Percentiles rank a stretch among this genome's conserved stretches.
These are phyloP conservation scores for Colletotrichum siamense DNA, from an alignment of 2,329 filamentous ascomycete genomes.

Conservation along the genomic window DNA sequence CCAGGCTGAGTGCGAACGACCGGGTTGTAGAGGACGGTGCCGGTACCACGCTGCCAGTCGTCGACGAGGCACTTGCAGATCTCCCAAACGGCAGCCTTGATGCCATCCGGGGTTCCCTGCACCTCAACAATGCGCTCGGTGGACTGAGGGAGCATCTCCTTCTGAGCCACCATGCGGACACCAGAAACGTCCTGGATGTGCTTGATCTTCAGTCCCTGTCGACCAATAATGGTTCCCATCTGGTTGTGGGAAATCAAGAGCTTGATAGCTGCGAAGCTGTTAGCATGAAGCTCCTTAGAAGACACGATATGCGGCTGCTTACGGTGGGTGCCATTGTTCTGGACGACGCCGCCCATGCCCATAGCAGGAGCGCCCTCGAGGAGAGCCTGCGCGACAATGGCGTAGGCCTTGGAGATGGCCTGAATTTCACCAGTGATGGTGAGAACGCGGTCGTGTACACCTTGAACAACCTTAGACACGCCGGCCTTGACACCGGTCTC, in stretches of 20 bases:
- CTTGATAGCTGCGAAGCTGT: slow-evolving; percentile 75
- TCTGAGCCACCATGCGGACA: slow-evolving; percentile 98
- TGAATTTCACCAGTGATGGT: slow-evolving; percentile 92
- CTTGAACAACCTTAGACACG: slow-evolving; percentile 97
- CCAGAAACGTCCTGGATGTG: slow-evolving; percentile 97
- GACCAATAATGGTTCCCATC: slow-evolving; percentile 99
- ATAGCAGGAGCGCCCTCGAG: slow-evolving; percentile 93
- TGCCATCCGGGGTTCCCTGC: slow-evolving; percentile 91
- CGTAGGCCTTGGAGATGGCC: slow-evolving; percentile 89
- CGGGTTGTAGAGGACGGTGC: slow-evolving; percentile 97
- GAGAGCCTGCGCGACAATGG: slow-evolving; percentile 88
- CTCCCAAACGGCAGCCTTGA: slow-evolving; percentile 97
- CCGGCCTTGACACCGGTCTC: slow-evolving; percentile 98
- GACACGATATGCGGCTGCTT: slow-evolving; percentile 44
- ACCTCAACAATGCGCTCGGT: slow-evolving; percentile 98
- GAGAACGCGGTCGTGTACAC: slow-evolving; percentile 95
- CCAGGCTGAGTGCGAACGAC: slow-evolving; percentile 82
- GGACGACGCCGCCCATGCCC: slow-evolving; percentile 92
- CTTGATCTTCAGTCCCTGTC: slow-evolving; percentile 98
- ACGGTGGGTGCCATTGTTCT: slow-evolving; percentile 94
- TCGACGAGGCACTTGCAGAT: slow-evolving; percentile 98
- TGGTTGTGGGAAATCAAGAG: slow-evolving; percentile 99
- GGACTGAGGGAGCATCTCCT: slow-evolving; percentile 99
- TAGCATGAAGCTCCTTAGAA: slow-evolving; percentile 17
- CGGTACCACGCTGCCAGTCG: slow-evolving; percentile 96